Conservation (phyloP, 2,329 filamentous ascomycete species). For the Monilinia vaccinii-corymbosi region DNA sequence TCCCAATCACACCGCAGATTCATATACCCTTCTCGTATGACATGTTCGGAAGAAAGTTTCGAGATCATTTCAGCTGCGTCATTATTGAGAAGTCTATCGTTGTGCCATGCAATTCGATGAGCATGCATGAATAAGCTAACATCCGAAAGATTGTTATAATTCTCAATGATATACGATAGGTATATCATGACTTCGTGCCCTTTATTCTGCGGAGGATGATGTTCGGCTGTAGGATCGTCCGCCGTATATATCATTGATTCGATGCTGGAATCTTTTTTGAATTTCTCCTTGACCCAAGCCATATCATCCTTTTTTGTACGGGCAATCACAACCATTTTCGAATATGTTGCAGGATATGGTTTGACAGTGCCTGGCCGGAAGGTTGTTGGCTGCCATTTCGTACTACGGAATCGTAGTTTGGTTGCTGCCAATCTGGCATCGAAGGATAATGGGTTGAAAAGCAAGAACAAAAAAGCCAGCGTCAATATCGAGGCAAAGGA, state of each 20-base stretch:
- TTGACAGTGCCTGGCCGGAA: background rate
- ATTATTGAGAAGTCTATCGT: constrained; percentile 21
- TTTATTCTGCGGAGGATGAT: constrained; percentile 41
- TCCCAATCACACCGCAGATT: constrained; percentile 52
- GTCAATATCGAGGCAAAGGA: background rate
- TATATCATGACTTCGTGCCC: constrained; percentile 26
- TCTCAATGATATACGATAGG: constrained; percentile 51
- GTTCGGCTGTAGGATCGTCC: constrained; percentile 25
- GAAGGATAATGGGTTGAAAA: background rate
- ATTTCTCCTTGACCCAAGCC: background rate
- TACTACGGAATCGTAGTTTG: background rate
- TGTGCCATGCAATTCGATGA: constrained; percentile 37
- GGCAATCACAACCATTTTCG: constrained; percentile 5
- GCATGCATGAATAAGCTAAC: constrained; percentile 32
- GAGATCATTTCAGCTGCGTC: constrained; percentile 29
- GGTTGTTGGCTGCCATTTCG: background rate
- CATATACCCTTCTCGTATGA: constrained; percentile 47
- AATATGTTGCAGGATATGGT: background rate
- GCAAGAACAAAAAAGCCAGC: background rate
- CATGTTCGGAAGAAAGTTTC: constrained; percentile 23
- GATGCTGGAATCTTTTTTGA: background rate
- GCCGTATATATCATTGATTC: constrained; percentile 19
- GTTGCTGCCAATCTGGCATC: background rate
- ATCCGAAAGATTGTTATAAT: constrained; percentile 43
- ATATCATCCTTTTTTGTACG: background rate